Conservation (phyloP, 2,329 filamentous ascomycete species). For the Anthostomella pinea region DNA sequence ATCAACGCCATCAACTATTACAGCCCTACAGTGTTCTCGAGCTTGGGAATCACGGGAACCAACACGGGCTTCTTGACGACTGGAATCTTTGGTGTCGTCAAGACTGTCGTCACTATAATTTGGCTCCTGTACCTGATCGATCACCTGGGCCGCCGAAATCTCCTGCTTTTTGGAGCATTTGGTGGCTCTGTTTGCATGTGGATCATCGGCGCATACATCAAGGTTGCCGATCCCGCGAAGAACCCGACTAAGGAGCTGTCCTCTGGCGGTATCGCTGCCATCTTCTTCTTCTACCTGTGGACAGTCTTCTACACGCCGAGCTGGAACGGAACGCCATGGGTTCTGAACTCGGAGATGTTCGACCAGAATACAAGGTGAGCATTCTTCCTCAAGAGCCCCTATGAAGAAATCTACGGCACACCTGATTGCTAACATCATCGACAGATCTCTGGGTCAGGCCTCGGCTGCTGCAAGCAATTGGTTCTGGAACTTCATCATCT, state of each 20-base stretch:
- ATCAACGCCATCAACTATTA: conserved; percentile 71
- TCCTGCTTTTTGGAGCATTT: conserved; percentile 55
- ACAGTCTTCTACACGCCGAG: conserved; percentile 69
- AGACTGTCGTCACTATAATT: conserved; percentile 58
- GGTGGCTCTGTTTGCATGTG: conserved; percentile 64
- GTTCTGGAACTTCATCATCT: conserved; percentile 70
- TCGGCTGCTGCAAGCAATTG: conserved; percentile 70
- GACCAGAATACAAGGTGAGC: conserved; percentile 58
- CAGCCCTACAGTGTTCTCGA: conserved; percentile 60
- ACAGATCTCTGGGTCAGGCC: conserved; percentile 63
- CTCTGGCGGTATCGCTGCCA: conserved; percentile 52
- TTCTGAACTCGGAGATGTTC: conserved; percentile 74
- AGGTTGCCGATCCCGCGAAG: conserved; percentile 40
- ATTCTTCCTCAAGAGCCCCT: not conserved
- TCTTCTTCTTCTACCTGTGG: conserved; percentile 74
- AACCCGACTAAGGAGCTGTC: conserved; percentile 32
- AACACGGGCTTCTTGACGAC: conserved; percentile 59
- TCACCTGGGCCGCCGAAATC: conserved; percentile 54
- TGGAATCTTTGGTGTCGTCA: conserved; percentile 64
- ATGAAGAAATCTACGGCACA: not conserved
- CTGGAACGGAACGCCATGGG: conserved; percentile 75
- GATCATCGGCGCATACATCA: conserved; percentile 62
- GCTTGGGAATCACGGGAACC: conserved; percentile 57
- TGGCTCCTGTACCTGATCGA: conserved; percentile 64
- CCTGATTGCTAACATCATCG: not conserved